Percentiles rank a stretch among this genome's conserved stretches.
Conservation (phyloP, 192 early-diverging fungal species). For the Coemansia sp. region DNA sequence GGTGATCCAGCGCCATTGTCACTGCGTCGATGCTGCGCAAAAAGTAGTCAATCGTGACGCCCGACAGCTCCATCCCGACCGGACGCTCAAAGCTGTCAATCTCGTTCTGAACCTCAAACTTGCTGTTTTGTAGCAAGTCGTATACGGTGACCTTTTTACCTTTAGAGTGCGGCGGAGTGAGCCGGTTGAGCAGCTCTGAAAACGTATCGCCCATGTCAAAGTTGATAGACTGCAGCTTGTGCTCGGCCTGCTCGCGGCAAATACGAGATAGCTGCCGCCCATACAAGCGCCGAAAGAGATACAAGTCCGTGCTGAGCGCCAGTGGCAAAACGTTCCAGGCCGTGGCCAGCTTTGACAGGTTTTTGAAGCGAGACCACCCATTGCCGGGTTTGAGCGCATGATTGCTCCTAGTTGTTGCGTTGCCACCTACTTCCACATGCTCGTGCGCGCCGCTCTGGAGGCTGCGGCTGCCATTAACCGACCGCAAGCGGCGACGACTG, state of each 20-base stretch:
- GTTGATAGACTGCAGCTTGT: slow-evolving; percentile 46
- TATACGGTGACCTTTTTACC: slow-evolving; percentile 43
- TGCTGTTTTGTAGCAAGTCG: slow-evolving; percentile 47
- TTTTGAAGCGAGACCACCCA: slow-evolving; percentile 5
- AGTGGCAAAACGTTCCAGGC: slow-evolving; percentile 51
- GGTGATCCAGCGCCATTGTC: slow-evolving; percentile 48
- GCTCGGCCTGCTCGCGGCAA: slow-evolving; percentile 50
- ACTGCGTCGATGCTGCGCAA: slow-evolving; percentile 48
- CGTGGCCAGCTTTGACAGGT: slow-evolving; percentile 30
- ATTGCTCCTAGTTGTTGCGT: not conserved
- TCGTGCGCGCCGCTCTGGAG: not conserved
- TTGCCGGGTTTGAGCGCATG: not conserved
- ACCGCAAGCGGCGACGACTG: slow-evolving; percentile 37
- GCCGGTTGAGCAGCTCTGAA: slow-evolving; percentile 30
- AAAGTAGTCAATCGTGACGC: slow-evolving; percentile 39
- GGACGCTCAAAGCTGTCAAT: slow-evolving; percentile 19
- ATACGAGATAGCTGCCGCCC: slow-evolving; percentile 48
- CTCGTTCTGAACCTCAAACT: slow-evolving; percentile 27
- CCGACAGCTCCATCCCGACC: slow-evolving; percentile 31
- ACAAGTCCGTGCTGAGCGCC: slow-evolving; percentile 33
- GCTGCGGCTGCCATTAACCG: slow-evolving; percentile 8
- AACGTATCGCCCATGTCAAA: slow-evolving; percentile 52
- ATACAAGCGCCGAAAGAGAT: slow-evolving; percentile 38
- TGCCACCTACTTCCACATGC: not conserved
- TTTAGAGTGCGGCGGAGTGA: slow-evolving; percentile 20